Percentiles rank a stretch among this genome's conserved stretches.
Evolutionary conservation across 1,139 yeast genomes (phyloP).

Genomic region (Hyphopichia burtonii): DNA sequence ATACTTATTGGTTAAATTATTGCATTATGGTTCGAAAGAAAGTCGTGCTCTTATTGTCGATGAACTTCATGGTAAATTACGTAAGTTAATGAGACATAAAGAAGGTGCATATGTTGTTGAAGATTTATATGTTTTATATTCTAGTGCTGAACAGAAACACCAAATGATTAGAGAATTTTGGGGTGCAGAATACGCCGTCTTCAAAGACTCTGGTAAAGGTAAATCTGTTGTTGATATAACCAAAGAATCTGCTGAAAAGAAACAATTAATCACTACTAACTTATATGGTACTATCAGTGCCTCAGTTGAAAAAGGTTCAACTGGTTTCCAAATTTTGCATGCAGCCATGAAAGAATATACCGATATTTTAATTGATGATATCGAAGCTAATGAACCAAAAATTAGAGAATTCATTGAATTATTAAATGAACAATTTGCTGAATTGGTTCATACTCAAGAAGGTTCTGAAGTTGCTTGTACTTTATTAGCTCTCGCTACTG

Average conservation of each 20-base stretch:
- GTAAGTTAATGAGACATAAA: constrained; percentile 92
- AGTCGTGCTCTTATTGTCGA: constrained; percentile 72
- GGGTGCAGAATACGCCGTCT: constrained; percentile 95
- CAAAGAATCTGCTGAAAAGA: constrained; percentile 75
- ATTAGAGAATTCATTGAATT: constrained; percentile 81
- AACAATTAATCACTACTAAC: constrained; percentile 72
- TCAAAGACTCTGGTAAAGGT: constrained; percentile 71
- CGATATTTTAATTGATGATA: constrained; percentile 57
- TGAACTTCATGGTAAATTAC: constrained; percentile 85
- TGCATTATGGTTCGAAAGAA: constrained; percentile 88
- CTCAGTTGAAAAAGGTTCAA: constrained; percentile 91
- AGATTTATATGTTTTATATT: constrained; percentile 83
- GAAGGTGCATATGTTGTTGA: constrained; percentile 99
- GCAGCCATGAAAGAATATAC: constrained; percentile 93
- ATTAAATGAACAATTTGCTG: constrained; percentile 86
- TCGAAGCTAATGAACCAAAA: constrained; percentile 53
- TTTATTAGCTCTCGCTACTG: constrained; percentile 77
- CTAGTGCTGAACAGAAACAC: constrained; percentile 78
- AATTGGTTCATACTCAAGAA: constrained; percentile 91
- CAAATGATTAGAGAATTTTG: constrained; percentile 95
- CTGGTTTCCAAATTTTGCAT: constrained; percentile 94
- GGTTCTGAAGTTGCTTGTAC: constrained; percentile 89
- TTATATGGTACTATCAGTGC: constrained; percentile 82
- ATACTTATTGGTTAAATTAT: constrained; percentile 79
- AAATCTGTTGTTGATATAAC: constrained; percentile 66